Percentiles rank a stretch among this genome's conserved stretches.
Evolutionary conservation across 257 asterid genomes (phyloP).

Genomic region (Haberlea rhodopensis): DNA sequence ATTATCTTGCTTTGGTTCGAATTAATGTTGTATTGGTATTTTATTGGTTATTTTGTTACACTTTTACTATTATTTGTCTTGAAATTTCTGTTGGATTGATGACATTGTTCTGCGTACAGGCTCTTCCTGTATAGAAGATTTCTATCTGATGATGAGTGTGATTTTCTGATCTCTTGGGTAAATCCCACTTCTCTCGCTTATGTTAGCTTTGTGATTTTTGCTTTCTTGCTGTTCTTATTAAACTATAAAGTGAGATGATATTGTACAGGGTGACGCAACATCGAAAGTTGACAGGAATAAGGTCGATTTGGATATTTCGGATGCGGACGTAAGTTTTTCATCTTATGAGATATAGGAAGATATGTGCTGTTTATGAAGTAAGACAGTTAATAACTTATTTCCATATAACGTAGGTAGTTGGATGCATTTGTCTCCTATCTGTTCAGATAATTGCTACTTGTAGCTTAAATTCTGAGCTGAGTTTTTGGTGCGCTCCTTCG

Average conservation of each 20-base stretch:
- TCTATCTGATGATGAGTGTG: conserved; percentile 76
- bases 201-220: conserved; percentile 11
- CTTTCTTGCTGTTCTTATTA: conserved; percentile 21
- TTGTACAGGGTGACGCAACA: conserved; percentile 23
- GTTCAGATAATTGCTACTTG: conserved; percentile 6
- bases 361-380: conserved; percentile 10
- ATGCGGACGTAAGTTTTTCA: conserved; percentile 39
- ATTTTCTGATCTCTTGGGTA: conserved; percentile 63
- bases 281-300: conserved; percentile 23
- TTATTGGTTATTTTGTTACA: not conserved
- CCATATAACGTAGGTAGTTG: conserved; percentile 1
- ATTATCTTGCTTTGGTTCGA: conserved; percentile 2
- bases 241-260: conserved; percentile 13
- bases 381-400: not conserved
- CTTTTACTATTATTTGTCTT: conserved; percentile 11
- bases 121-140: conserved; percentile 66
- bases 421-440: conserved; percentile 5
- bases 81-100: conserved; percentile 25
- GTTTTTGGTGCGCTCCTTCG: not conserved
- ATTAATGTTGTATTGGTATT: not conserved
- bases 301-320: conserved; percentile 31
- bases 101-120: conserved; percentile 51
- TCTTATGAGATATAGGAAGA: conserved; percentile 17
- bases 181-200: conserved; percentile 24
- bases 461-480: conserved; percentile 7